Evolutionary conservation across 1,284 basidiomycete species (phyloP), one percentile per base, ranked within the genome.

Genomic region (Cutaneotrichosporon arboriforme): DNA sequence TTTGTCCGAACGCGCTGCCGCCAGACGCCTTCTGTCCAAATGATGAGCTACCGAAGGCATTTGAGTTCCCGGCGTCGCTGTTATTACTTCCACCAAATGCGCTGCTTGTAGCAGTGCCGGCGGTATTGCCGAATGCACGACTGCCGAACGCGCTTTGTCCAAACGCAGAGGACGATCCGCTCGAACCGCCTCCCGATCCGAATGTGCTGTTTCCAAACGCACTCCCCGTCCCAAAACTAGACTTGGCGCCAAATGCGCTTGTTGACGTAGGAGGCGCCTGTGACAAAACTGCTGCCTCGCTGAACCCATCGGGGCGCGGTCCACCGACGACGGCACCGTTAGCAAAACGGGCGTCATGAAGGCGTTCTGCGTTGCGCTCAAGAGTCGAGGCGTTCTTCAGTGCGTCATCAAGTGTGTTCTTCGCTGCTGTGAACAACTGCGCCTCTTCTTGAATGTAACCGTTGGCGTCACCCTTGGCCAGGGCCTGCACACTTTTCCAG

Each of bases 401-500:
- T n/a, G 67, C 68, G 45, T 58, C 55, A 15, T 57, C 54, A 48
- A 68, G 64, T 1, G 41, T 68, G 17, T 55, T 44, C 40, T 57
- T 54, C 8, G 66, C 68, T 37, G 61, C 52, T 26, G 35, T 39
- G 33, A 64, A 22, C 4, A 69, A 47, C 0, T 51, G 45, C 8
- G 58, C 22, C 49, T 75, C 72, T 51, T 73, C 69, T 22, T 59
- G 52, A 3, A 71, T 51, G 64, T 75, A 52, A 15, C 38, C 33
- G 22, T 50, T 31, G 4, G 21, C 13, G 12, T 41, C 44, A 12
- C 54, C 54, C 8, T 34, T 20, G 34, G 31, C 31, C 13, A 56
- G 40, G 0, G 88, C 86, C 13, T 78, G 72, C 7, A 80, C 77
- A 10, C 86, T 87, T 64, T 81, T 84, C 52, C 84, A 76, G 42